phyloP scores from a whole-genome alignment of 768 basidiomycete species.

The Serendipita sp. region DNA sequence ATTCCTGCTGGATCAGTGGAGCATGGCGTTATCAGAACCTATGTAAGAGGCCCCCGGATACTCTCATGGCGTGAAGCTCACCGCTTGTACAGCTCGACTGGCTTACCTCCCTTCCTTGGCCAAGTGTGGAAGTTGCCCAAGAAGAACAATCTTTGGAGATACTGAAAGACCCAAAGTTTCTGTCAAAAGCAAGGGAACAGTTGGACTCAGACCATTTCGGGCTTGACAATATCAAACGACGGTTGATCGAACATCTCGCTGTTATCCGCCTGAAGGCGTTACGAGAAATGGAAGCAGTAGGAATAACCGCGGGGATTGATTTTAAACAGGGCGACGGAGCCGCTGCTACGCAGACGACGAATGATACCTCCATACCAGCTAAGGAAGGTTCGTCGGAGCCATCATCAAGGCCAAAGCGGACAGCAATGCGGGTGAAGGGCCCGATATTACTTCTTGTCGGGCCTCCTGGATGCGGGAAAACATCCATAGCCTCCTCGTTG shows the following conservation, averaged over 20 bases:
- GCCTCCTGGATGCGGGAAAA: conserved; percentile 85
- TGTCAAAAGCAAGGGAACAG: conserved; percentile 54
- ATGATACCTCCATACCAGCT: conserved; percentile 11
- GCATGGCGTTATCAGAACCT: conserved; percentile 73
- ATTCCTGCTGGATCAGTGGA: conserved; percentile 87
- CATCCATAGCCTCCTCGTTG: conserved; percentile 77
- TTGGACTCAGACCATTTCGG: conserved; percentile 88
- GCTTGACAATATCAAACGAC: conserved; percentile 80
- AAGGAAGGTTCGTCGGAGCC: not conserved
- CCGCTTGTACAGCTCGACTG: conserved; percentile 57
- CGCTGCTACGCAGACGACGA: conserved; percentile 16
- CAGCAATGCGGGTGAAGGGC: conserved; percentile 27
- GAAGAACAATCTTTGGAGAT: conserved; percentile 18
- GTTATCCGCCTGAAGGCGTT: conserved; percentile 45
- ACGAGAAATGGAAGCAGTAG: conserved; percentile 22
- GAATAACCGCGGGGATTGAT: conserved; percentile 20
- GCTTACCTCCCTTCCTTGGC: conserved; percentile 76
- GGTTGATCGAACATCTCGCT: conserved; percentile 82
- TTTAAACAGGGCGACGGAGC: conserved; percentile 17
- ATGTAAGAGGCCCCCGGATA: conserved; percentile 32
- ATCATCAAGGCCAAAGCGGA: conserved; percentile 8
- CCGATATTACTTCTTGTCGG: conserved; percentile 66
- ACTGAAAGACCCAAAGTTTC: conserved; percentile 42
- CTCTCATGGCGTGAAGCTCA: conserved; percentile 12
- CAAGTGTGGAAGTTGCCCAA: conserved; percentile 4